Evolutionary conservation across 306 rosid species (phyloP).

Genomic region (Casuarina equisetifolia): DNA sequence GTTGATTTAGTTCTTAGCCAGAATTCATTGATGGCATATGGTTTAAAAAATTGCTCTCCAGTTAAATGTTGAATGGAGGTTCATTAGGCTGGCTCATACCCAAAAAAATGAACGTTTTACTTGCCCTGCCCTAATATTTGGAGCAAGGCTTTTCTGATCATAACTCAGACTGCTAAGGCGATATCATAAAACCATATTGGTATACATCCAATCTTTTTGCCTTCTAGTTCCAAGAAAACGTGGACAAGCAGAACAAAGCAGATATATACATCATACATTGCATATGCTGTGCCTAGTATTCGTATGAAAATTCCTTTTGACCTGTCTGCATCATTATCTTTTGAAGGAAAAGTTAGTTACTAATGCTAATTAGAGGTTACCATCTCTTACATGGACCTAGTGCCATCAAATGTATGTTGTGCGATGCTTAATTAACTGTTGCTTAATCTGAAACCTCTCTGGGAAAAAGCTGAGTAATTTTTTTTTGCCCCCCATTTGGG

Average conservation of each 20-base stretch:
- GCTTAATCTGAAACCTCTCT: neutral
- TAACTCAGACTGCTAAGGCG: neutral
- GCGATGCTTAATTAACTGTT: neutral
- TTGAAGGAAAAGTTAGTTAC: neutral
- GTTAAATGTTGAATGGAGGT: neutral
- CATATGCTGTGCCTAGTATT: neutral
- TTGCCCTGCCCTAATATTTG: neutral
- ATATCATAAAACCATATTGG: neutral
- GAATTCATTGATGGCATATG: neutral
- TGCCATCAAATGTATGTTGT: neutral
- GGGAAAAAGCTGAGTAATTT: neutral
- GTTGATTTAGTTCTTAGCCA: neutral
- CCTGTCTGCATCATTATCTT: neutral
- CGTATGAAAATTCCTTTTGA: neutral
- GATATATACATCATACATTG: neutral
- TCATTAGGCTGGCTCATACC: neutral
- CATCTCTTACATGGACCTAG: neutral
- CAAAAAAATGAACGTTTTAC: neutral
- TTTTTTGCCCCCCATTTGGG: too few relatives aligned
- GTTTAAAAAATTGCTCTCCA: neutral
- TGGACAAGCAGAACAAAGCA: neutral
- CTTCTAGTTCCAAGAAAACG: neutral
- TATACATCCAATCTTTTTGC: neutral
- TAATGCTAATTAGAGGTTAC: neutral
- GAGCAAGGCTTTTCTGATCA: neutral